phyloP scores from a whole-genome alignment of 768 basidiomycete species.

The Mycena venus region DNA sequence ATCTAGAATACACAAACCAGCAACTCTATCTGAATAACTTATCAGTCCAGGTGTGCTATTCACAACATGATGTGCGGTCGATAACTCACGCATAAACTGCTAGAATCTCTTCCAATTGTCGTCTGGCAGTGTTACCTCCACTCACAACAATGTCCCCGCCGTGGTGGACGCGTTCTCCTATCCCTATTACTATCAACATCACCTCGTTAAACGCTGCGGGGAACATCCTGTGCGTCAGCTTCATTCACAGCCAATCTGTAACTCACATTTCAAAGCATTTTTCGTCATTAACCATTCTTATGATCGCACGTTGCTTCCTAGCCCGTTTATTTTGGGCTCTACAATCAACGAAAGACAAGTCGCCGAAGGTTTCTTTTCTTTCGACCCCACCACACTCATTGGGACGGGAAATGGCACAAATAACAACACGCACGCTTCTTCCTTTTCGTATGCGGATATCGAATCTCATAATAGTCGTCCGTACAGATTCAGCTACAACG shows the following conservation, averaged over 20 bases:
- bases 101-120: constrained; percentile 59
- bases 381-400: constrained; percentile 60
- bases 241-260: no score
- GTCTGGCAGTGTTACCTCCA: constrained; percentile 52
- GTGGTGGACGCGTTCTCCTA: constrained; percentile 60
- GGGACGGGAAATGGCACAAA: constrained; percentile 78
- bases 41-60: constrained; percentile 53
- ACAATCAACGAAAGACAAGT: constrained; percentile 72
- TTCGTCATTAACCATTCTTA: constrained; percentile 78
- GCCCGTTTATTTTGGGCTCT: constrained; percentile 70
- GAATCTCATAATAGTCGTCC: neutral
- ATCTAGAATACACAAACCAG: constrained; percentile 69
- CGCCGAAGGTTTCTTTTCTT: constrained; percentile 67
- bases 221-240: constrained; percentile 50
- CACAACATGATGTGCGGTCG: neutral
- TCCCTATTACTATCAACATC: constrained; percentile 61
- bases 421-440: constrained; percentile 59
- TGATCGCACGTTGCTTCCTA: constrained; percentile 67
- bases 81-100: neutral
- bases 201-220: constrained; percentile 49
- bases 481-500: constrained; percentile 68
- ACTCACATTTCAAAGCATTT: constrained; percentile 55
- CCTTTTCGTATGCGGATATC: neutral
- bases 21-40: constrained; percentile 71
- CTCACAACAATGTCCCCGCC: constrained; percentile 55